Evolutionary conservation across 805 yeast genomes (phyloP).

Genomic region (Isabelozyma rhagii): DNA sequence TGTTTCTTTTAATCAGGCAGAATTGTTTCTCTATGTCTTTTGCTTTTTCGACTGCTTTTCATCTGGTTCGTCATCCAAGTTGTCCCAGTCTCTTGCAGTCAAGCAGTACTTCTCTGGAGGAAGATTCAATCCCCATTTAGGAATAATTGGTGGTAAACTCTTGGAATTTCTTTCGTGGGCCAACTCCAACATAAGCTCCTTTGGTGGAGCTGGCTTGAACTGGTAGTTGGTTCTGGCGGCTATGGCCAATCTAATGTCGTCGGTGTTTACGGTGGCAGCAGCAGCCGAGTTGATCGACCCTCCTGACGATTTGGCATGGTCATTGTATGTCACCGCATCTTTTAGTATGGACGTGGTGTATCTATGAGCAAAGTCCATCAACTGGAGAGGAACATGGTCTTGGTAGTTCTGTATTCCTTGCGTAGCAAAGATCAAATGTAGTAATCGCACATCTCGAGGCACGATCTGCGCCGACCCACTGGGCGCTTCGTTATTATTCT

Average conservation of each 20-base stretch:
- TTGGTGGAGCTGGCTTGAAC: constrained; percentile 92
- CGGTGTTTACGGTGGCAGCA: constrained; percentile 65
- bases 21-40: neutral
- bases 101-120: constrained; percentile 98
- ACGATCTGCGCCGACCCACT: constrained; percentile 19
- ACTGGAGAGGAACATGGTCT: constrained; percentile 91
- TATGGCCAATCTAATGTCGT: constrained; percentile 88
- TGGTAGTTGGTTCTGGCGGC: constrained; percentile 94
- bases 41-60: constrained; percentile 11
- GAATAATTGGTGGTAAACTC: constrained; percentile 86
- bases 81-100: constrained; percentile 76
- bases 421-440: constrained; percentile 88
- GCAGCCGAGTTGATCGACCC: constrained; percentile 32
- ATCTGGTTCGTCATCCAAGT: constrained; percentile 18
- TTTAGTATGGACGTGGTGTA: constrained; percentile 84
- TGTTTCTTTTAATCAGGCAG: neutral
- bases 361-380: constrained; percentile 94
- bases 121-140: constrained; percentile 85
- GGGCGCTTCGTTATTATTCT: neutral
- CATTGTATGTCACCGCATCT: constrained; percentile 87
- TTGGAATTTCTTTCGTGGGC: constrained; percentile 91
- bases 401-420: constrained; percentile 90
- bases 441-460: constrained; percentile 88
- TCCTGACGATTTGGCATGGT: constrained; percentile 57
- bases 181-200: constrained; percentile 82